phyloP scores from a whole-genome alignment of 352 stramenopile genomes.

The Paralagenidium karlingii region DNA sequence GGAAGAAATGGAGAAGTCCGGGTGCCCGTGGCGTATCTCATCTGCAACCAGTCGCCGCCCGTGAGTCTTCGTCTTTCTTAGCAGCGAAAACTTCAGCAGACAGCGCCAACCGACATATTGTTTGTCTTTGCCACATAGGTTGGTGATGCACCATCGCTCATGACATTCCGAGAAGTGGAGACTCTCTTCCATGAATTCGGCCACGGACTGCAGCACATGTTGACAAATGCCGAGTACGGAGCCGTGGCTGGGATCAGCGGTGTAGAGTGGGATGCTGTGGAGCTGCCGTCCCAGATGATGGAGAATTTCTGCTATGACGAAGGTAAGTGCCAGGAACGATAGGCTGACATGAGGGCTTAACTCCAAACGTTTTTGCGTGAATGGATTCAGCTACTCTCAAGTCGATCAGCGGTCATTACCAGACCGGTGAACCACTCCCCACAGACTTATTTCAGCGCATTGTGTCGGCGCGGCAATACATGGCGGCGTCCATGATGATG shows the following conservation, averaged over 20 bases:
- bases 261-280: slow-evolving; percentile 98
- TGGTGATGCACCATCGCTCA: slow-evolving; percentile 91
- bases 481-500: slow-evolving; percentile 91
- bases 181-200: slow-evolving; percentile 96
- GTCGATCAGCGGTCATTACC: slow-evolving; percentile 70
- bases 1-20: slow-evolving; percentile 21
- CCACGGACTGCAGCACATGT: slow-evolving; percentile 98
- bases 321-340: slow-evolving; percentile 38
- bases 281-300: slow-evolving; percentile 98
- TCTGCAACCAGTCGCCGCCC: slow-evolving; percentile 94
- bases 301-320: slow-evolving; percentile 98
- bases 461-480: slow-evolving; percentile 90
- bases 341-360: slow-evolving; percentile 63
- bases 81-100: too few relatives aligned
- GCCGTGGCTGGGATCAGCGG: slow-evolving; percentile 95
- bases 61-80: slow-evolving; percentile 18
- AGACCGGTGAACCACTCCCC: slow-evolving; percentile 85
- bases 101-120: too few relatives aligned
- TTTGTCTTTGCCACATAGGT: slow-evolving; percentile 5
- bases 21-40: slow-evolving; percentile 95
- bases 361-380: not conserved
- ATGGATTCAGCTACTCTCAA: slow-evolving; percentile 72
- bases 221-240: slow-evolving; percentile 91
- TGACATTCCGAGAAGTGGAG: slow-evolving; percentile 97
- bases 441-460: slow-evolving; percentile 95